A percentile compares a stretch with the other conserved stretches of the same genome.
Conservation (phyloP, 2,329 filamentous ascomycete species). For the Beauveria medogensis region DNA sequence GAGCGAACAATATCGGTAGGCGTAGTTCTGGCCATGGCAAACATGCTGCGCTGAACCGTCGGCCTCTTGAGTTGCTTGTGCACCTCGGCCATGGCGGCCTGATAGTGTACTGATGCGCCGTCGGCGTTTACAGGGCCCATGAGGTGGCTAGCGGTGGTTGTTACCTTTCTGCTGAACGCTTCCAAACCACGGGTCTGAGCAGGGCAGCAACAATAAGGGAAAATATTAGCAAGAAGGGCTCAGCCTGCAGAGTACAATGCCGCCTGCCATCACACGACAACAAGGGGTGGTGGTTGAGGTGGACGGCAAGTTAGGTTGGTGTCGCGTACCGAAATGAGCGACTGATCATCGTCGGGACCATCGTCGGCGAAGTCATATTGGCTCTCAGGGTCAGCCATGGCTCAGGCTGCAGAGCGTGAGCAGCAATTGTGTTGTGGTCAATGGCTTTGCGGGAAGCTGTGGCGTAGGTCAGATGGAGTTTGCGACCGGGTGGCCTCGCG, state of each 20-base stretch:
- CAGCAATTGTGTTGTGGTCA: slow-evolving; percentile 3
- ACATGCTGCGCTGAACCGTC: slow-evolving; percentile 77
- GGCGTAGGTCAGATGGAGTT: background rate
- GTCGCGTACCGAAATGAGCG: slow-evolving; percentile 33
- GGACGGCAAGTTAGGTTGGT: background rate
- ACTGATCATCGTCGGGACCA: slow-evolving; percentile 37
- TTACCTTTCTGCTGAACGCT: slow-evolving; percentile 89
- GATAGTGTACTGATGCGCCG: slow-evolving; percentile 60
- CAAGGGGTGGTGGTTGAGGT: background rate
- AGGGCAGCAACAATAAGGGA: slow-evolving; percentile 1
- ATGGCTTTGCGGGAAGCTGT: background rate
- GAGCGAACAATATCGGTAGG: slow-evolving; percentile 92
- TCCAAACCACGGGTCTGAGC: slow-evolving; percentile 76
- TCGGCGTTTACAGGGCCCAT: slow-evolving; percentile 56
- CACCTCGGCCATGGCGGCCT: slow-evolving; percentile 79
- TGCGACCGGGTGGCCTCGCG: slow-evolving; percentile 2
- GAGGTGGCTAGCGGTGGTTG: slow-evolving; percentile 83
- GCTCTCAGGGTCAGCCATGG: slow-evolving; percentile 36
- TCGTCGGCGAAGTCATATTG: slow-evolving; percentile 40
- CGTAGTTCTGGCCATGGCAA: slow-evolving; percentile 81
- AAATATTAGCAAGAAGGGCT: slow-evolving; percentile 1
- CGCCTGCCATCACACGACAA: slow-evolving; percentile 24
- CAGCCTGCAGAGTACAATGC: slow-evolving; percentile 6
- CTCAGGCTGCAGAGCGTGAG: slow-evolving; percentile 13
- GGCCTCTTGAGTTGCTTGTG: slow-evolving; percentile 83